Base-by-base conservation (phyloP, 2,329 filamentous ascomycete genomes). In the Zalaria sp. region DNA sequence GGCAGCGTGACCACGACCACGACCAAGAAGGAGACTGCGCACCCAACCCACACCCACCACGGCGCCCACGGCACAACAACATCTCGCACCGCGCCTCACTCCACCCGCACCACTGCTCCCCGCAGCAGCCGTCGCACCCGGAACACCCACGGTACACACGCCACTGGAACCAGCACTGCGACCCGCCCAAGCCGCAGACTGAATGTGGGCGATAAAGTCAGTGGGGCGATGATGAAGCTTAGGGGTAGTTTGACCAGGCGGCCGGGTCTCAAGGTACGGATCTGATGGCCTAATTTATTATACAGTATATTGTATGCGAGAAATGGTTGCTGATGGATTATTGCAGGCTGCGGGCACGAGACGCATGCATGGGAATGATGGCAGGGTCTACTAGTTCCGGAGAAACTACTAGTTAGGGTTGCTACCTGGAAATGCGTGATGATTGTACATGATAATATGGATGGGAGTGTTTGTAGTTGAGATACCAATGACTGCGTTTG, bases 171-270 rank as follows among this genome's bases (percentile, higher is more conserved):
- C 9, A 37, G 34, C 8, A 42, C 43, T 10, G 28, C 41, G 18
- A 58, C 62, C 10, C 53, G 70, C 39, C 64, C 64, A 2, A 73
- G 75, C 57, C 76, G 82, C 54, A 75, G 79, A 53, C 71, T 75
- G 3, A 75, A 71, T 34, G 66, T 88, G 49, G 80, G 80, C 37
- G 83, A 89, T 65, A 89, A 88, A 63, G 71, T 89, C 51, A 79
- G 73, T 39, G 84, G 84, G 11, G 83, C 82, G 0, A 66, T 89
- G 58, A 69, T 83, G 65, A 84, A 75, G 66, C 61, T 89, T 48
- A 78, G 77, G 60, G 83, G 84, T 5, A 75, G 67, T 41, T 56
- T 89, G 43, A 87, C 79, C 1, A 62, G 75, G 38, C 69, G 77
- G 34, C 79, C 82, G 2, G 83, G 79, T 25, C 63, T 81, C 49